phyloP scores from a whole-genome alignment of 2,329 filamentous ascomycete genomes.

The Aureobasidium lini region DNA sequence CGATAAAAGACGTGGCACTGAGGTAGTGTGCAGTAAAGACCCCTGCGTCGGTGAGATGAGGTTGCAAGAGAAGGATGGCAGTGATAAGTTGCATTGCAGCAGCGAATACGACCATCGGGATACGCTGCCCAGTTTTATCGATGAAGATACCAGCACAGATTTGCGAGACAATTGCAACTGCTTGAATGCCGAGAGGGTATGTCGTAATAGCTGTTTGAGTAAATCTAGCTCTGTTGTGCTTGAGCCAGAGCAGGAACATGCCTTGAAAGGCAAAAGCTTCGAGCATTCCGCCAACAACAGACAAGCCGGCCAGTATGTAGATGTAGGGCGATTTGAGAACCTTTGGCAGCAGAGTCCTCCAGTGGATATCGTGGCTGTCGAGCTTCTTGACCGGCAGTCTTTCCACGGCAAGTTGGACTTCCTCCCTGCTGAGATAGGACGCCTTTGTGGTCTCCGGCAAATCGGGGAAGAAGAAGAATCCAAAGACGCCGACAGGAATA shows the following conservation, averaged over 20 bases:
- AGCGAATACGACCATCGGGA: conserved; percentile 30
- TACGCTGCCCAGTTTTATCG: conserved; percentile 26
- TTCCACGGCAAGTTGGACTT: not conserved
- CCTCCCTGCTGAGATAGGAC: conserved; percentile 2
- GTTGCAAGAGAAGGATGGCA: conserved; percentile 21
- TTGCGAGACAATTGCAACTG: conserved; percentile 48
- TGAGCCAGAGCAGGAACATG: conserved; percentile 27
- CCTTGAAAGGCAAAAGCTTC: conserved; percentile 27
- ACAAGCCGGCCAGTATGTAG: conserved; percentile 35
- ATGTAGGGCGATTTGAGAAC: conserved; percentile 18
- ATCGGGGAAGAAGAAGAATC: conserved; percentile 48
- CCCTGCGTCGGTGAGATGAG: conserved; percentile 26
- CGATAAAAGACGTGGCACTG: conserved; percentile 33
- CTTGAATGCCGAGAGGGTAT: conserved; percentile 51
- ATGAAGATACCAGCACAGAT: conserved; percentile 32
- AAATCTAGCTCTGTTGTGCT: conserved; percentile 27
- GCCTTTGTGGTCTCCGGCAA: conserved; percentile 32
- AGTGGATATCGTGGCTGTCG: not conserved
- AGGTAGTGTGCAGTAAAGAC: conserved; percentile 34
- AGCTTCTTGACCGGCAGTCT: not conserved
- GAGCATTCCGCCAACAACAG: conserved; percentile 29
- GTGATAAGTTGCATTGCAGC: conserved; percentile 28
- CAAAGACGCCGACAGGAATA: conserved; percentile 47
- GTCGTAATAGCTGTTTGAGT: conserved; percentile 43
- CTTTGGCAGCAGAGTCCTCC: not conserved